Evolutionary conservation across 208 protist species (phyloP), one percentile per base, ranked within the genome.

Genomic region (Acanthamoeba culbertsoni): DNA sequence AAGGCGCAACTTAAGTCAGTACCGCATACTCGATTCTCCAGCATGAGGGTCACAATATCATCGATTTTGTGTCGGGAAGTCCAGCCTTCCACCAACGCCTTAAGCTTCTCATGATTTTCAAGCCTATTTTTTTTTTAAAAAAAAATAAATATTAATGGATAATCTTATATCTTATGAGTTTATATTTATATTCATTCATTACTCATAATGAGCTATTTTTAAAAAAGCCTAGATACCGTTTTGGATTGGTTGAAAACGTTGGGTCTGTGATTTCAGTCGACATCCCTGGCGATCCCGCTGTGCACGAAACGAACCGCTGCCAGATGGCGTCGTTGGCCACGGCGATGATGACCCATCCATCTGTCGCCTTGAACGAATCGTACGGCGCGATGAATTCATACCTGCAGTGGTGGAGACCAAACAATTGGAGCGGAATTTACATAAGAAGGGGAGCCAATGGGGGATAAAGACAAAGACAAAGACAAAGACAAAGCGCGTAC

Each of bases 241-340:
- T 84, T 37, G 73, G 73, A 18, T 84, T 84, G 45, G 73, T 84
- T 37, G 31, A 55, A 43, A 84, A 84, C 7, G 73, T 84, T 10
- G 73, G 73, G 43, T 84, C 73, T 2, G 73, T 43, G 18, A 84
- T 48, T 84, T 84, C 73, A 3, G 43, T 16, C n/a, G 73, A 12
- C 73, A 84, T 84, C n/a, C 73, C 73, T 7, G 43, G 43, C 5
- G 73, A 3, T 23, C 73, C 42, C 3, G 45, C 63, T 8, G 35
- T 59, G 62, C 94, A 95, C 10, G 73, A 37, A 10, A 84, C 73
- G 20, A 95, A 62, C 59, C 82, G 82, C 53, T 71, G 14, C 31
- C 14, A 48, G 94, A 95, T 68, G 14, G 43, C 12, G n/a, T 95
- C 86, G 65, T 95, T 95, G 20, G 82, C 92, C 65, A 93, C 63